phyloP scores from a whole-genome alignment of 2,329 filamentous ascomycete genomes.

The Diaporthe sp. region DNA sequence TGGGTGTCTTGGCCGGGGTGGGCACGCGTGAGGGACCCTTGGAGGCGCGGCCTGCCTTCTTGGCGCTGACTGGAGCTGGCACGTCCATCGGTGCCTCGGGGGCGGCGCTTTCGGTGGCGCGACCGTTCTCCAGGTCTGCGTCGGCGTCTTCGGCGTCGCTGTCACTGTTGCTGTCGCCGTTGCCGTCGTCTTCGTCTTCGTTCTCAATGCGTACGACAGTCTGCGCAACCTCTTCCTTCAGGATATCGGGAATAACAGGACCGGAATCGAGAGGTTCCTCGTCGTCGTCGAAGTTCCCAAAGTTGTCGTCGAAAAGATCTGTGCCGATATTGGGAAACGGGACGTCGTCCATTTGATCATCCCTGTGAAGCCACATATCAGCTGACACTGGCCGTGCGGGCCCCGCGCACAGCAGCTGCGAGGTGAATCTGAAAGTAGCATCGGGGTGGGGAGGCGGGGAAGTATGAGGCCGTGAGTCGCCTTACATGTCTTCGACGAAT shows the following conservation, averaged over 20 bases:
- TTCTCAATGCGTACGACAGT: conserved; percentile 15
- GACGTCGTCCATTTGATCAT: conserved; percentile 24
- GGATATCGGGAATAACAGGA: conserved; percentile 26
- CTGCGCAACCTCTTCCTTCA: conserved; percentile 19
- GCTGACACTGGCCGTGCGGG: background rate
- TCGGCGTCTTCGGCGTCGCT: background rate
- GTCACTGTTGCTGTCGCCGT: background rate
- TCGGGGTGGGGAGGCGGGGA: background rate
- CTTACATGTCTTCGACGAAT: conserved; percentile 37
- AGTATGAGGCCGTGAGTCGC: background rate
- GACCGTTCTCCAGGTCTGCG: conserved; percentile 27
- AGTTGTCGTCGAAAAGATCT: conserved; percentile 34
- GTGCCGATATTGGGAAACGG: conserved; percentile 34
- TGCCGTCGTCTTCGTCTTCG: conserved; percentile 8
- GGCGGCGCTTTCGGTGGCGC: background rate
- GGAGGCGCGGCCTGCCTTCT: conserved; percentile 45
- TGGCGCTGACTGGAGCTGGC: conserved; percentile 40
- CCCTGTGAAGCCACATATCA: conserved; percentile 15
- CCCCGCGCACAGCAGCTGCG: background rate
- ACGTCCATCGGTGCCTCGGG: conserved; percentile 36
- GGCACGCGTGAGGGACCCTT: conserved; percentile 30
- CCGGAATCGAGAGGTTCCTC: conserved; percentile 32
- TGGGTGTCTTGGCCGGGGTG: conserved; percentile 41
- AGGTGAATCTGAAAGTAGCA: background rate
- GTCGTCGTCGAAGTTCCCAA: conserved; percentile 32